Evolutionary conservation across 768 basidiomycete genomes (phyloP), one percentile per base, ranked within the genome.

Genomic region (Pisolithus albus): DNA sequence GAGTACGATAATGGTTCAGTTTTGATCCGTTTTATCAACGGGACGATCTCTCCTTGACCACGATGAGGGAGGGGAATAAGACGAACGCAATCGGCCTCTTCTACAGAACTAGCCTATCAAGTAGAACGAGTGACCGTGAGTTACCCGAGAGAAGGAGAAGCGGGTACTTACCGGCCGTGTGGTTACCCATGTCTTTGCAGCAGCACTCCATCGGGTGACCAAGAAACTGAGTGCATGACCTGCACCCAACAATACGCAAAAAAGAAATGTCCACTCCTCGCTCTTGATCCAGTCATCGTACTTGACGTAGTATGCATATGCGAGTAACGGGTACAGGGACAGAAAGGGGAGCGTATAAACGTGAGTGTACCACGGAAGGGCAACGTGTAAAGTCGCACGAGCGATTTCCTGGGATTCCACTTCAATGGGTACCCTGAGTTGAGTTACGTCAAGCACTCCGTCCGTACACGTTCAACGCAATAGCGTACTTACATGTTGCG

Each of bases 191-290:
- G 91, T 84, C 48, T 81, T 79, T 48, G 89, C 88, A 24, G 72
- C 80, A 10, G 85, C 76, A 63, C 82, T 92, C 96, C 96, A 99
- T 58, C 80, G 80, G 0, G 95, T 99, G 11, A 87, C 75, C 42
- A 99, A 74, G 69, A 93, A 99, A 62, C 89, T 92, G 51, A 99
- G 77, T 3, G 92, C 92, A 66, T 98, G 96, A 2, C 87, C 82
- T 6, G 81, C 86, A 19, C 88, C 88, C 7, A 99, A 79, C 3
- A 82, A 70, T 13, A 94, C 86, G 57, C 88, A 92, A 36, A 88
- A 89, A 19, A 98, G 79, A 65, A 98, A 99, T 0, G 96, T 95
- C 94, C 94, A 98, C 66, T 98, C 95, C 70, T 95, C 92, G 52
- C 88, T 90, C 62, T 84, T 79, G 50, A 97, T 73, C 88, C 90